Evolutionary conservation across 2,329 filamentous ascomycete species (phyloP), one percentile per base, ranked within the genome.

Genomic region (Claviceps pazoutovae): DNA sequence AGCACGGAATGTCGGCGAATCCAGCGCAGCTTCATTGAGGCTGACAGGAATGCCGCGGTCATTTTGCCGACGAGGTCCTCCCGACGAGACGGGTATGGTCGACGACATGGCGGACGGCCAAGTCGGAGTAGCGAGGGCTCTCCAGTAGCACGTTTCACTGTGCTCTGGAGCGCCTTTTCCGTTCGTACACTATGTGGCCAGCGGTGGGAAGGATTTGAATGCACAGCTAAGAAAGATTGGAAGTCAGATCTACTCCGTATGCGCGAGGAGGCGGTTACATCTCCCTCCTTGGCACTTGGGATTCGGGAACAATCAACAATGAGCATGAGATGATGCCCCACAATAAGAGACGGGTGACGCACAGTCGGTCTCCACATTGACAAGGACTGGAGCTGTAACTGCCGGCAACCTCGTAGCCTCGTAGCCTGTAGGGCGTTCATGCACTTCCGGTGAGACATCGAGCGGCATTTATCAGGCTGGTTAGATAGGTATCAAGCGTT

Each of bases 1-100:
- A 46, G 90, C 88, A 57, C 93, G 88, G 67, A 97, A 97, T 38
- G 90, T 94, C 26, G 93, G 93, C 41, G 90, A 96, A 70, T 98
- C 93, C 71, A 97, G 85, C 19, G 89, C 86, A 49, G 93, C 93
- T 77, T 98, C 93, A 71, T 91, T 93, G 60, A 97, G 78, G 55
- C 83, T 83, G 38, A 97, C 90, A 45, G 93, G 88, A 53, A 80
- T 74, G 36, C 72, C 69, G 38, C 73, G 69, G 55, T 59, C 59
- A 38, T 56, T 51, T 14, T 60, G 54, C 53, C 57, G 56, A 14
- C 43, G 50, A 36, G 53, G 48, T 38, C 48, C 45, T 34, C 46
- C 34, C 42, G 52, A 30, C 34, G 46, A 42, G 23, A 47, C 46
- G 16, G 50, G 46, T 54, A 43, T 50, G 19, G 57, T 54, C 38